Conservation (phyloP, 192 early-diverging fungal species). For the Hyaloraphidium curvatum region DNA sequence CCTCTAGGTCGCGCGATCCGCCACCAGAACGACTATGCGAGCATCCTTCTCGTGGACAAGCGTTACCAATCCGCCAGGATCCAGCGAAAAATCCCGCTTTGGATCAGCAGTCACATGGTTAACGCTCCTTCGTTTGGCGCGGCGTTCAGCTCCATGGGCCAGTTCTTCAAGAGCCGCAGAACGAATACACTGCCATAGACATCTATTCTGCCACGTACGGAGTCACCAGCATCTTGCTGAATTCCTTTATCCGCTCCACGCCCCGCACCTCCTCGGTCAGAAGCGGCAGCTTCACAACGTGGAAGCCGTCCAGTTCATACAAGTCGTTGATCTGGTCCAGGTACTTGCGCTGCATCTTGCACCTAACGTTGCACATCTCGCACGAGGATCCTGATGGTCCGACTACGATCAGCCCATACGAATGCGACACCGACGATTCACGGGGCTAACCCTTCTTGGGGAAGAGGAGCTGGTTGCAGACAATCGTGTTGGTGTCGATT, state of each 20-base stretch:
- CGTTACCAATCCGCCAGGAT: conserved; percentile 32
- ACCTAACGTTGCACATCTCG: conserved; percentile 74
- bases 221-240: conserved; percentile 78
- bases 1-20: conserved; percentile 68
- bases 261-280: conserved; percentile 94
- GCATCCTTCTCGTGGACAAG: conserved; percentile 63
- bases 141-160: background rate
- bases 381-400: conserved; percentile 32
- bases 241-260: conserved; percentile 74
- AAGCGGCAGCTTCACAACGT: conserved; percentile 81
- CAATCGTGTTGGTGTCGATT: conserved; percentile 98
- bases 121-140: background rate
- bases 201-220: conserved; percentile 32
- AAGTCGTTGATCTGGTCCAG: conserved; percentile 95
- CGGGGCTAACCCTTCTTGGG: conserved; percentile 49
- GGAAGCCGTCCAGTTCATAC: conserved; percentile 99
- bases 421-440: background rate
- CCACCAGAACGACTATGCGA: conserved; percentile 70
- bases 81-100: conserved; percentile 44
- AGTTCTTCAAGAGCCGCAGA: background rate
- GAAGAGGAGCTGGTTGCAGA: conserved; percentile 95
- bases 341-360: conserved; percentile 99
- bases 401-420: background rate
- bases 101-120: conserved; percentile 26
- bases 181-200: background rate